Conservation (phyloP, 2,329 filamentous ascomycete species). For the Bretziella fagacearum region DNA sequence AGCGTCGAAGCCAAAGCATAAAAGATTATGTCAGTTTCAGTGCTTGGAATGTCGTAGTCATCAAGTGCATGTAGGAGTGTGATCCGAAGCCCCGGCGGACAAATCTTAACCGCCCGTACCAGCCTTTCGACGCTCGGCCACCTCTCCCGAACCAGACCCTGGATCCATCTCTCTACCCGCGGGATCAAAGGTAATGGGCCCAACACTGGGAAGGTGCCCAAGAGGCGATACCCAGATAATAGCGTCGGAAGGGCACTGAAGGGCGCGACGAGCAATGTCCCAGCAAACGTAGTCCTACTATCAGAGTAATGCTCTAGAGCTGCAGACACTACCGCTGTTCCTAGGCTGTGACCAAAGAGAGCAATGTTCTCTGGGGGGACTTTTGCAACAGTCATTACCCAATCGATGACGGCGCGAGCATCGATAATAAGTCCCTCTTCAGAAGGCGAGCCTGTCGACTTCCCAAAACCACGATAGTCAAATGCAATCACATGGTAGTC, state of each 20-base stretch:
- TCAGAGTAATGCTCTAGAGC: slow-evolving; percentile 53
- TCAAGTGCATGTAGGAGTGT: slow-evolving; percentile 64
- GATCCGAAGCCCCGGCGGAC: slow-evolving; percentile 40
- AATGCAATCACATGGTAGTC: slow-evolving; percentile 70
- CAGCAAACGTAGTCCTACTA: slow-evolving; percentile 52
- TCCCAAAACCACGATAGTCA: slow-evolving; percentile 80
- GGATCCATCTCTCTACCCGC: slow-evolving; percentile 24
- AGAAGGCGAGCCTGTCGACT: slow-evolving; percentile 61
- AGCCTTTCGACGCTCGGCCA: slow-evolving; percentile 63
- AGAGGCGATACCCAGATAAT: slow-evolving; percentile 59
- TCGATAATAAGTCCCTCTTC: slow-evolving; percentile 72
- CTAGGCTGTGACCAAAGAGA: slow-evolving; percentile 71
- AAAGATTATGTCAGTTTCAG: slow-evolving; percentile 49
- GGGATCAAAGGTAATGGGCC: slow-evolving; percentile 40
- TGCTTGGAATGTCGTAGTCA: slow-evolving; percentile 67
- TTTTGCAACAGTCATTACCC: slow-evolving; percentile 45
- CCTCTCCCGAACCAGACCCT: slow-evolving; percentile 52
- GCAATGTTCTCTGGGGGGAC: slow-evolving; percentile 58
- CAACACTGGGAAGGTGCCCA: slow-evolving; percentile 64
- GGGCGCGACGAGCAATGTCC: slow-evolving; percentile 60
- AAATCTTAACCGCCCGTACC: slow-evolving; percentile 34
- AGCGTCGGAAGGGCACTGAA: slow-evolving; percentile 62
- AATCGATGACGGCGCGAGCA: slow-evolving; percentile 55
- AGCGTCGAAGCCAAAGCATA: slow-evolving; percentile 38
- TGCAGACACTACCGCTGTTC: slow-evolving; percentile 66